These are phyloP conservation scores for Aspergillus panamensis DNA, from an alignment of 495 filamentous ascomycete species.

Conservation along the genomic window DNA sequence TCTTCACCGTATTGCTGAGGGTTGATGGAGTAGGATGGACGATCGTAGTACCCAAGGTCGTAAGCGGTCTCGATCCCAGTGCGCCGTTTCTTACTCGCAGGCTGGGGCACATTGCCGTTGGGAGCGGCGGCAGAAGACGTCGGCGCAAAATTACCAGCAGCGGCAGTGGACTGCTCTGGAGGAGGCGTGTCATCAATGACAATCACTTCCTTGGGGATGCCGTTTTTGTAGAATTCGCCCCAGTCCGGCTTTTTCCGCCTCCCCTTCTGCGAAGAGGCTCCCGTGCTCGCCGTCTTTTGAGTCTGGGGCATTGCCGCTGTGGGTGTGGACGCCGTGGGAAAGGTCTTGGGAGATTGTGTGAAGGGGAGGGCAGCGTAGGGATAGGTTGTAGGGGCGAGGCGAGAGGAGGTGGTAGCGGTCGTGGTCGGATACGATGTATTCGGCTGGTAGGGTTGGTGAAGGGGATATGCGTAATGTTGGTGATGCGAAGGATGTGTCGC, in stretches of 20 bases:
- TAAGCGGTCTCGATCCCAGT: slow-evolving; percentile 60
- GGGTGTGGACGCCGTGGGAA: slow-evolving; percentile 34
- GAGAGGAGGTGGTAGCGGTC: slow-evolving; percentile 49
- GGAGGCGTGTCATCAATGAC: slow-evolving; percentile 91
- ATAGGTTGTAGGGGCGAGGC: slow-evolving; percentile 48
- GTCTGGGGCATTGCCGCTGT: slow-evolving; percentile 28
- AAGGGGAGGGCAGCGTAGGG: slow-evolving; percentile 42
- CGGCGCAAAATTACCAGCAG: slow-evolving; percentile 27
- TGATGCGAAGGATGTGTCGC: slow-evolving; percentile 66
- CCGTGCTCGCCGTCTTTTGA: slow-evolving; percentile 26
- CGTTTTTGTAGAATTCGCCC: slow-evolving; percentile 89
- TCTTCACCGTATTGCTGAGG: slow-evolving; percentile 61
- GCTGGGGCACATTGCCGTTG: slow-evolving; percentile 42
- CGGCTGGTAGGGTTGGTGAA: slow-evolving; percentile 60
- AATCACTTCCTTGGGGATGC: slow-evolving; percentile 88
- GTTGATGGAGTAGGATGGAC: slow-evolving; percentile 65
- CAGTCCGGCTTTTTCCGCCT: slow-evolving; percentile 70
- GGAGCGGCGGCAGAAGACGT: slow-evolving; percentile 20
- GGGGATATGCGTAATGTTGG: slow-evolving; percentile 65
- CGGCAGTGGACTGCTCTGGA: slow-evolving; percentile 48
- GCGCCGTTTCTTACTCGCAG: slow-evolving; percentile 62
- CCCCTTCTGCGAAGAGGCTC: slow-evolving; percentile 51
- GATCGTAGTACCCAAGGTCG: slow-evolving; percentile 60
- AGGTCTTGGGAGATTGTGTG: slow-evolving; percentile 34
- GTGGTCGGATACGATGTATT: slow-evolving; percentile 51